These are phyloP conservation scores for Malassezia globosa DNA, from an alignment of 1,284 basidiomycete genomes.

Conservation along the genomic window DNA sequence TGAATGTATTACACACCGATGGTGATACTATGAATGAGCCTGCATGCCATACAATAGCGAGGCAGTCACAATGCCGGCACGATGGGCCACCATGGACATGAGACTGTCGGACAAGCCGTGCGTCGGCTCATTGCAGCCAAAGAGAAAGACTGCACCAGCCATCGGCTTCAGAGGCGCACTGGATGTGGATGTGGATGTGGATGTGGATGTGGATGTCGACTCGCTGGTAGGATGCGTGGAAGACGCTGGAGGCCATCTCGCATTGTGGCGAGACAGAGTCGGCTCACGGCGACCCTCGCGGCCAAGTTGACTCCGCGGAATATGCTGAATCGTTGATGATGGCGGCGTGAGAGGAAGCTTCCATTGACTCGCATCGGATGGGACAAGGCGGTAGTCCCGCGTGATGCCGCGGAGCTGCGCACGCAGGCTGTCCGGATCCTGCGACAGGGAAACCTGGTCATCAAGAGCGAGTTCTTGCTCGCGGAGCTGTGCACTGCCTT, in stretches of 20 bases:
- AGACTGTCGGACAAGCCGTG: constrained; percentile 41
- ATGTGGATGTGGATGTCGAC: not conserved
- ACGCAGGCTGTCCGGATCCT: constrained; percentile 28
- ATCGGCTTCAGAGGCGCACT: not conserved
- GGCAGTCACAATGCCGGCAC: constrained; percentile 36
- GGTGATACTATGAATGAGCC: too few species aligned
- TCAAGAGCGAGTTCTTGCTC: constrained; percentile 24
- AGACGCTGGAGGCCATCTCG: not conserved
- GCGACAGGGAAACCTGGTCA: constrained; percentile 20
- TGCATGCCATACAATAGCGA: constrained; percentile 52
- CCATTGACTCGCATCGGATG: constrained; percentile 12
- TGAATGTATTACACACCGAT: constrained; percentile 32
- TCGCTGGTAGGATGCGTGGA: not conserved
- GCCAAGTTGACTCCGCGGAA: constrained; percentile 7
- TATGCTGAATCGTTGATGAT: not conserved
- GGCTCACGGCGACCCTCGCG: constrained; percentile 11
- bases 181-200: not conserved
- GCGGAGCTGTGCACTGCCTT: constrained; percentile 13
- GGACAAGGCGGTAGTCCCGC: constrained; percentile 41
- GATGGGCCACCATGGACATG: constrained; percentile 35
- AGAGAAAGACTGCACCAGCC: constrained; percentile 26
- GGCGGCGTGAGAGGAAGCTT: not conserved
- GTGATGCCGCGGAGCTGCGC: constrained; percentile 36
- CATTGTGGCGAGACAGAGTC: constrained; percentile 14
- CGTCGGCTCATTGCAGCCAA: constrained; percentile 43